Percentiles rank a stretch among this genome's conserved stretches.
These are phyloP conservation scores for Boletus reticulatus DNA, from an alignment of 768 basidiomycete genomes.

Conservation along the genomic window DNA sequence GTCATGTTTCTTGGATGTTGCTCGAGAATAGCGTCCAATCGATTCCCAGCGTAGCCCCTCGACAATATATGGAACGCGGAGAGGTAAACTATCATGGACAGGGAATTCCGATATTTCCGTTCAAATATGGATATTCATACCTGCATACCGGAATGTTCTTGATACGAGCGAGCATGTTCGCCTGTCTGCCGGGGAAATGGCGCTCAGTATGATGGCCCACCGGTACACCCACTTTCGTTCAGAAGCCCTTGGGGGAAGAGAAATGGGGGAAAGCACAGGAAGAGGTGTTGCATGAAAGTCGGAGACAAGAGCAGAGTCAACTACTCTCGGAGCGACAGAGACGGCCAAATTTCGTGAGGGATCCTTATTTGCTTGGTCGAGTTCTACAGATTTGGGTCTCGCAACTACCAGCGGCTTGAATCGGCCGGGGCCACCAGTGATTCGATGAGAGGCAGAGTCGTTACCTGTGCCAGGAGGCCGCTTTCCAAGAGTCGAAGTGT, in stretches of 20 bases:
- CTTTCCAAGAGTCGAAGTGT: not conserved
- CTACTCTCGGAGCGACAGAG: not conserved
- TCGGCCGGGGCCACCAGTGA: slow-evolving; percentile 1
- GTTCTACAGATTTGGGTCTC: not conserved
- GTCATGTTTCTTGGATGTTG: slow-evolving; percentile 45
- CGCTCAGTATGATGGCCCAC: slow-evolving; percentile 55
- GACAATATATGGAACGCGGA: slow-evolving; percentile 53
- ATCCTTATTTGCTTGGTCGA: not conserved
- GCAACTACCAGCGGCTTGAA: slow-evolving; percentile 16
- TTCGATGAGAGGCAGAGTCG: not conserved
- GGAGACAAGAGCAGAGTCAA: not conserved
- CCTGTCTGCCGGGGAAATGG: slow-evolving; percentile 44
- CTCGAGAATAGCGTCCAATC: slow-evolving; percentile 40
- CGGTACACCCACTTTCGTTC: slow-evolving; percentile 53
- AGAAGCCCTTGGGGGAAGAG: slow-evolving; percentile 55
- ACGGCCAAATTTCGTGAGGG: no score
- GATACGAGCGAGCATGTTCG: slow-evolving; percentile 51
- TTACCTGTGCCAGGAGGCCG: not conserved
- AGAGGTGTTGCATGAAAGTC: not conserved
- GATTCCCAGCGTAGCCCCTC: slow-evolving; percentile 47
- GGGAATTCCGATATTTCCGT: not conserved
- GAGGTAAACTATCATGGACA: slow-evolving; percentile 49
- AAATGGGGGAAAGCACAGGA: slow-evolving; percentile 40
- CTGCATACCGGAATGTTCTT: slow-evolving; percentile 61
- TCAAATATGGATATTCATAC: slow-evolving; percentile 29